Conservation (phyloP, 2,329 filamentous ascomycete species). For the Thyridium curvatum region DNA sequence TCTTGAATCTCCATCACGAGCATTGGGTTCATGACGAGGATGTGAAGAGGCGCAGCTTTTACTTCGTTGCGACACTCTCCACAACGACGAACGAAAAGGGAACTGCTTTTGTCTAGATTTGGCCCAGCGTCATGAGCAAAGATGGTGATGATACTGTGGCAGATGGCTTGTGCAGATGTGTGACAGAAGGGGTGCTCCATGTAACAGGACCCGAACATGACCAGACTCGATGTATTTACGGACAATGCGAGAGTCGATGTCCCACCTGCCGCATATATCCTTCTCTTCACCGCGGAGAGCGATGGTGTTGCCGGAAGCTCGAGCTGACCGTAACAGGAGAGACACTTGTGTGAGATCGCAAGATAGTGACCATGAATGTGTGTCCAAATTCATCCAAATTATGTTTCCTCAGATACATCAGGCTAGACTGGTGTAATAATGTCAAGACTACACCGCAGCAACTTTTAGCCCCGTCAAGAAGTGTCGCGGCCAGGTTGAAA, state of each 20-base stretch:
- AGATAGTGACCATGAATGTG: slow-evolving; percentile 3
- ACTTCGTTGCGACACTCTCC: neutral
- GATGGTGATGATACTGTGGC: slow-evolving; percentile 5
- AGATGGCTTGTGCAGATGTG: slow-evolving; percentile 6
- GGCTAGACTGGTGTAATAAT: fast-evolving
- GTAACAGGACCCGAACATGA: neutral
- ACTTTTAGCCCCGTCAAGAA: slow-evolving; percentile 1
- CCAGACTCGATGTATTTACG: slow-evolving; percentile 3
- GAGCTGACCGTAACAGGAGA: slow-evolving; percentile 1
- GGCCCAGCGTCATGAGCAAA: neutral
- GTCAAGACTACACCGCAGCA: slow-evolving; percentile 1
- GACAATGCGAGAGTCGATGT: slow-evolving; percentile 1
- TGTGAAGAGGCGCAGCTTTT: neutral
- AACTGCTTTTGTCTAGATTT: neutral
- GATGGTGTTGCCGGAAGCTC: neutral
- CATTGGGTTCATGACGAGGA: slow-evolving; percentile 1
- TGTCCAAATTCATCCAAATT: neutral
- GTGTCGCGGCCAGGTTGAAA: slow-evolving; percentile 2
- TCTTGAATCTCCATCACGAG: too few relatives aligned
- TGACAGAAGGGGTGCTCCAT: slow-evolving; percentile 10
- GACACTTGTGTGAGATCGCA: slow-evolving; percentile 3
- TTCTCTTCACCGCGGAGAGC: slow-evolving; percentile 5
- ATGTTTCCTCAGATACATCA: neutral
- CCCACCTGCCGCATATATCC: slow-evolving; percentile 6
- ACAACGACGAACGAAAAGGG: slow-evolving; percentile 2